Evolutionary conservation across 495 filamentous ascomycete species (phyloP), one percentile per base, ranked within the genome.

Genomic region (Podospora pseudoanserina): DNA sequence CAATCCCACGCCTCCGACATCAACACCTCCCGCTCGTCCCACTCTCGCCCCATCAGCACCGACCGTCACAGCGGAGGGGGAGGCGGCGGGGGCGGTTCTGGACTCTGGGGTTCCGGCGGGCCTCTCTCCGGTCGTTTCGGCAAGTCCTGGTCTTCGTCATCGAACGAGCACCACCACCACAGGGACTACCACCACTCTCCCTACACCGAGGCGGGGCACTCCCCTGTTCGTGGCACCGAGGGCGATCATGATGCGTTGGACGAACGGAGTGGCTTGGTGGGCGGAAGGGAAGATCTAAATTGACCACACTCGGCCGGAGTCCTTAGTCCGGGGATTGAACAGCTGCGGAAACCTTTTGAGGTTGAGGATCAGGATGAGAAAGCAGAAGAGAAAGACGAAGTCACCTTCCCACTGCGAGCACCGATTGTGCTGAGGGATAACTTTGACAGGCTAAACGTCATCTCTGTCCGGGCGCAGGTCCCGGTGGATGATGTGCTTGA

Each of bases 281-380:
- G 61, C 19, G 66, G 66, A 16, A 60, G 23, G 19, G 67, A 65
- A 27, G 65, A 67, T 7, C 56, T 65, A 56, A 56, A 72, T 70
- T 76, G 74, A 76, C 74, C 72, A 76, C 70, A 67, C 74, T 74
- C 74, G 72, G 74, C 39, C 39, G 39, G 13, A 49, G 1, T 49
- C 39, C 15, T 49, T 13, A 49, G 39, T 49, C 39, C 39, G 39
- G 39, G 39, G 39, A 49, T 49, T 49, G 9, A 11, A 16, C 39
- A 49, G 13, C 39, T 5, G 5, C 39, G 39, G 39, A 49, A 49
- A 57, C 49, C 62, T 13, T 15, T 60, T 60, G 57, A 32, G 55
- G 34, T 4, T 2, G 7, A 64, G 20, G 63, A 44, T 63, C 20
- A 61, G 4, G 55, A 53, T 23, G 60, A 67, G 18, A 19, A 57